Percentiles rank a stretch among this genome's conserved stretches.
Evolutionary conservation across 2,329 filamentous ascomycete genomes (phyloP).

Genomic region (Ophiostoma tasmaniense): DNA sequence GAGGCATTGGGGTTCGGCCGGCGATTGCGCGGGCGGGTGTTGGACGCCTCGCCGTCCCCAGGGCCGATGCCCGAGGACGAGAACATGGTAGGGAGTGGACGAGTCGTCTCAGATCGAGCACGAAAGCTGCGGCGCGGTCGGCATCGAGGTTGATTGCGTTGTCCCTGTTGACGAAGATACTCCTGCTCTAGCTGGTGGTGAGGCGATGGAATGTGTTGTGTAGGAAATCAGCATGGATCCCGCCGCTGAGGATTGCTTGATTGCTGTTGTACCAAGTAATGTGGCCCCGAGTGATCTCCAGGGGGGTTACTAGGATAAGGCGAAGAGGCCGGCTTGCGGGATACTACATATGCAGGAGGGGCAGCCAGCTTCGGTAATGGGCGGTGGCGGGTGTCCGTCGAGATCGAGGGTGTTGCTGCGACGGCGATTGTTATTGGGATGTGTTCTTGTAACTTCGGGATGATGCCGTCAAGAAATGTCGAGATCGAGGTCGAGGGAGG

Average conservation of each 20-base stretch:
- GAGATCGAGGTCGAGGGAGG: neutral
- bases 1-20: constrained; percentile 27
- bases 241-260: neutral
- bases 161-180: neutral
- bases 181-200: neutral
- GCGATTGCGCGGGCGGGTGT: constrained; percentile 44
- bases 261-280: neutral
- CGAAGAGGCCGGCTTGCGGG: neutral
- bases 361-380: neutral
- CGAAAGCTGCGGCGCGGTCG: neutral
- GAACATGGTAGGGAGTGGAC: constrained; percentile 22
- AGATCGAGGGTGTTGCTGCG: neutral
- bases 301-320: constrained; percentile 2
- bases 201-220: neutral
- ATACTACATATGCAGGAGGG: neutral
- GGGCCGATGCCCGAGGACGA: constrained; percentile 39
- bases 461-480: neutral
- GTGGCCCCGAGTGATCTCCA: neutral
- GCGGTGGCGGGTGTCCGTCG: neutral
- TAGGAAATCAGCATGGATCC: neutral
- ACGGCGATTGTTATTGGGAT: neutral
- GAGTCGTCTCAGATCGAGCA: constrained; percentile 2
- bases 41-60: constrained; percentile 33
- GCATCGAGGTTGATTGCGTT: neutral
- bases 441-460: neutral